phyloP scores from a whole-genome alignment of 1,139 yeast species.

The Lodderomyces jiufengensis region DNA sequence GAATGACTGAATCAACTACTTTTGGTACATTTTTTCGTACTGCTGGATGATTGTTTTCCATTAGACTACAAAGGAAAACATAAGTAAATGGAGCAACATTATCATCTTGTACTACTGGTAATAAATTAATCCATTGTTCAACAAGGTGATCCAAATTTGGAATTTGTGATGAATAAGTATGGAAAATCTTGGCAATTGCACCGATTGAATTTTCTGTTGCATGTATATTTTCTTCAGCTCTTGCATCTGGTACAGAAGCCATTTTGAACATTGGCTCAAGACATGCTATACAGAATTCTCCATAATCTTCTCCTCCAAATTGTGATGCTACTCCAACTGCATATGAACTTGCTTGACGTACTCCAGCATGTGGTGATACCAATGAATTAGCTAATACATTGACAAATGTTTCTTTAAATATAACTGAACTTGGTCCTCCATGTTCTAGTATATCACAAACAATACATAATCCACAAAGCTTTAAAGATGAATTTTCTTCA shows the following conservation, averaged over 20 bases:
- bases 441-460: constrained; percentile 78
- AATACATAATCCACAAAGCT: constrained; percentile 76
- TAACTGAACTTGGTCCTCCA: constrained; percentile 65
- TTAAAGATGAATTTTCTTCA: constrained; percentile 65
- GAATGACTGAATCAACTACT: constrained; percentile 69
- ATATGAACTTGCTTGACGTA: constrained; percentile 86
- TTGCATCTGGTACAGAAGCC: constrained; percentile 78
- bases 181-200: constrained; percentile 79
- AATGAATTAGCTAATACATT: constrained; percentile 63
- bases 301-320: constrained; percentile 63
- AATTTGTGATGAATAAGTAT: constrained; percentile 50
- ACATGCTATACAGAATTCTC: constrained; percentile 62
- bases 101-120: constrained; percentile 81
- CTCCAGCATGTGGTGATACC: constrained; percentile 62
- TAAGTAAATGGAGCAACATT: constrained; percentile 91
- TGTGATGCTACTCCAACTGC: constrained; percentile 87
- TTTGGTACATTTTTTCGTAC: constrained; percentile 57
- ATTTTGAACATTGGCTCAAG: constrained; percentile 73
- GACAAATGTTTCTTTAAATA: constrained; percentile 62
- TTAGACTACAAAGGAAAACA: constrained; percentile 68
- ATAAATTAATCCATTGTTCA: constrained; percentile 72
- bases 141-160: constrained; percentile 63
- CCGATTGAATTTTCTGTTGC: constrained; percentile 87
- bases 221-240: constrained; percentile 74
- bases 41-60: constrained; percentile 65